These are phyloP conservation scores for Amauroascus verrucosus DNA, from an alignment of 2,329 filamentous ascomycete genomes.

Conservation along the genomic window DNA sequence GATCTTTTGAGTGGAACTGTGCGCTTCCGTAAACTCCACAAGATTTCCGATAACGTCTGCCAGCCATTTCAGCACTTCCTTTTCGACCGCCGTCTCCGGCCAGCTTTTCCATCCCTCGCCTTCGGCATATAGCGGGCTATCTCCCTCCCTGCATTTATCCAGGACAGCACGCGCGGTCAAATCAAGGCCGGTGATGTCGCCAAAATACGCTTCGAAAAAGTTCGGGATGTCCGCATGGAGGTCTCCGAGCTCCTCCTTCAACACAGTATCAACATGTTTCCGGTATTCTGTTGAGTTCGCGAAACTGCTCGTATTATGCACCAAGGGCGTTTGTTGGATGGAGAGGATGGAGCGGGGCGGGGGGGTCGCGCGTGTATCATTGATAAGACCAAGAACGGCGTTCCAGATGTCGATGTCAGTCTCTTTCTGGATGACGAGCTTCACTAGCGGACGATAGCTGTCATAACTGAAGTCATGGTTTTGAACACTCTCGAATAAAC, in stretches of 20 bases:
- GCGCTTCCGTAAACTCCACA: not conserved
- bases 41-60: not conserved
- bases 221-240: constrained; percentile 18
- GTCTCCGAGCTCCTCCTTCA: constrained; percentile 23
- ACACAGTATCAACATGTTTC: constrained; percentile 21
- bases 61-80: not conserved
- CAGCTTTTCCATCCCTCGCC: not conserved
- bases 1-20: too few relatives aligned
- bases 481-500: constrained; percentile 3
- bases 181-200: constrained; percentile 17
- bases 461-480: constrained; percentile 7
- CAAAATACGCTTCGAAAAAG: constrained; percentile 19
- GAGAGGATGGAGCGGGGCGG: constrained; percentile 15
- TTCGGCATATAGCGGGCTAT: constrained; percentile 3
- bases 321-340: constrained; percentile 22
- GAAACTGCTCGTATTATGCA: constrained; percentile 23
- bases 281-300: constrained; percentile 23
- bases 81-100: not conserved
- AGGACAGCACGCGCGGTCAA: not conserved
- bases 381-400: constrained; percentile 7
- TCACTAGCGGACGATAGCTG: constrained; percentile 8
- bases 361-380: constrained; percentile 14
- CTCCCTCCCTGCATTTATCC: constrained; percentile 1
- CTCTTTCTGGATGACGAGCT: constrained; percentile 10
- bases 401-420: constrained; percentile 9